phyloP scores from a whole-genome alignment of 169 alveolate species.

The Eimeria zaria region DNA sequence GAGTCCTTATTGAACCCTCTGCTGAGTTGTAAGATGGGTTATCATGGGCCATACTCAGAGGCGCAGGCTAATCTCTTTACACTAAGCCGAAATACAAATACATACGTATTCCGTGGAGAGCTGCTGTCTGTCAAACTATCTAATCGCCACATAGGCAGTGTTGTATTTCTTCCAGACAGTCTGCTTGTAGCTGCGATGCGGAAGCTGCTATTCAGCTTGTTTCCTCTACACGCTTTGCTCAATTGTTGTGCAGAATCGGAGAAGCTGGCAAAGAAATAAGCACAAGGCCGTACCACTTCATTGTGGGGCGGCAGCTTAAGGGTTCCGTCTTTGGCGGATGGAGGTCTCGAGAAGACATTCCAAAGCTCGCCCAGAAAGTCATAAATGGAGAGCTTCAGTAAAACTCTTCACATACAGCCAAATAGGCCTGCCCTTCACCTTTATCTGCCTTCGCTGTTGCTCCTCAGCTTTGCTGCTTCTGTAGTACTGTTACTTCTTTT shows the following conservation, averaged over 20 bases:
- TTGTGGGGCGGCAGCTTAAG: constrained; percentile 94
- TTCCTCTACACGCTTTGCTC: not conserved
- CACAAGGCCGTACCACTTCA: constrained; percentile 93
- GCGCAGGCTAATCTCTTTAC: not conserved
- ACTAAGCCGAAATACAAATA: not conserved
- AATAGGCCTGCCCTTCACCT: not conserved
- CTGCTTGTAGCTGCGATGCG: not conserved
- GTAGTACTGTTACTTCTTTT: not conserved
- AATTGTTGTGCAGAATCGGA: constrained; percentile 40
- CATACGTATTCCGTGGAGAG: not conserved
- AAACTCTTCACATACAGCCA: not conserved
- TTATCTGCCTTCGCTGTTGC: not conserved
- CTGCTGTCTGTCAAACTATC: not conserved
- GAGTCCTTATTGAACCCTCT: not conserved
- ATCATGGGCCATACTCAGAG: not conserved
- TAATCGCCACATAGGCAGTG: not conserved
- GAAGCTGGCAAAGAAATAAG: constrained; percentile 90
- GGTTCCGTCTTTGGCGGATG: constrained; percentile 95
- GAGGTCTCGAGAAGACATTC: constrained; percentile 92
- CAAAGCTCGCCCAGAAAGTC: constrained; percentile 91
- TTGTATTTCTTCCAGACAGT: not conserved
- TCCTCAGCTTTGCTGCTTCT: not conserved
- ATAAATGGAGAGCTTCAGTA: constrained; percentile 75
- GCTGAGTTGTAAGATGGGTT: not conserved
- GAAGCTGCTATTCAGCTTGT: not conserved